These are phyloP conservation scores for Toxicodendron radicans DNA, from an alignment of 345 rosid species.

Conservation along the genomic window DNA sequence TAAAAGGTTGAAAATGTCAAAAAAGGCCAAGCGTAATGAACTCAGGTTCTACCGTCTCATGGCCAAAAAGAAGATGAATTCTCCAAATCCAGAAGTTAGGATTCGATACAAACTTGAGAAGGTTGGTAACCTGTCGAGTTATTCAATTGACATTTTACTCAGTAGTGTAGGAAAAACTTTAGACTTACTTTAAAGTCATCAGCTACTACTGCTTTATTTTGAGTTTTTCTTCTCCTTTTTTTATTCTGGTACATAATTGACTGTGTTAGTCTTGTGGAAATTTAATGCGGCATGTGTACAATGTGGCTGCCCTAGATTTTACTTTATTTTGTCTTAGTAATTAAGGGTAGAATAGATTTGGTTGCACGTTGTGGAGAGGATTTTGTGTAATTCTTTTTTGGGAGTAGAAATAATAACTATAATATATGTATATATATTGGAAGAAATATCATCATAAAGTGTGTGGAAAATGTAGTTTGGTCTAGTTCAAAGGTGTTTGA, in stretches of 20 bases:
- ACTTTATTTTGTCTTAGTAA: too few relatives aligned
- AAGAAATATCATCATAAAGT: background rate
- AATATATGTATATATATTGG: background rate
- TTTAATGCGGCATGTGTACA: too few relatives aligned
- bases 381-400: background rate
- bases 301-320: too few relatives aligned
- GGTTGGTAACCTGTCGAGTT: conserved; percentile 41
- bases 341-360: too few relatives aligned
- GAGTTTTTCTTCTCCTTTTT: too few relatives aligned
- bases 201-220: too few relatives aligned
- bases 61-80: conserved; percentile 94
- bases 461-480: background rate
- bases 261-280: too few relatives aligned
- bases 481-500: background rate
- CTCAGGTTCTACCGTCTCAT: conserved; percentile 76
- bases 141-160: background rate
- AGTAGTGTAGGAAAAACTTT: background rate
- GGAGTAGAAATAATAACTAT: background rate
- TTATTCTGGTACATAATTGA: too few relatives aligned
- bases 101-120: conserved; percentile 87
- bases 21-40: conserved; percentile 71
- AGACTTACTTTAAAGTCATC: background rate
- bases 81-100: conserved; percentile 94
- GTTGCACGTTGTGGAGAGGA: background rate
- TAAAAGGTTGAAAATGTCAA: conserved; percentile 56